phyloP scores from a whole-genome alignment of 129 eudicot genomes.

The Heracleum sosnowskyi region DNA sequence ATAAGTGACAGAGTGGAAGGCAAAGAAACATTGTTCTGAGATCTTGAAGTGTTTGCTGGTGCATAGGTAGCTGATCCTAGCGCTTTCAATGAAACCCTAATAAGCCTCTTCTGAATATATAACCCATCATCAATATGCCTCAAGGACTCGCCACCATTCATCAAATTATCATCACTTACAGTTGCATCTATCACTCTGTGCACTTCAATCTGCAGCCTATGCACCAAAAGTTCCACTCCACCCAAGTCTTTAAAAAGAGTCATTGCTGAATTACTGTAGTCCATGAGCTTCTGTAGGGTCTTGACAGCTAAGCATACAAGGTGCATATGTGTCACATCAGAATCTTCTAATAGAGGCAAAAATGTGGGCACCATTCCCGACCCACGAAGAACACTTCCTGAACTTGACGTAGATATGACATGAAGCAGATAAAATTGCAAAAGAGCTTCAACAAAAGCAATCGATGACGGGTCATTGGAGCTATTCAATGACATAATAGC shows the following conservation, averaged over 20 bases:
- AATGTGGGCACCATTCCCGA: constrained; percentile 98
- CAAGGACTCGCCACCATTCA: constrained; percentile 44
- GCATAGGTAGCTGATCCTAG: constrained; percentile 94
- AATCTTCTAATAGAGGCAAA: constrained; percentile 85
- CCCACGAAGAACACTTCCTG: constrained; percentile 83
- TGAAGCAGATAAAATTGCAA: constrained; percentile 88
- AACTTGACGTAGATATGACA: constrained; percentile 87
- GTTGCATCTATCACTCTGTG: constrained; percentile 56
- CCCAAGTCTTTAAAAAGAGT: constrained; percentile 93
- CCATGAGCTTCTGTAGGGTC: constrained; percentile 93
- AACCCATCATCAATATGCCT: constrained; percentile 38
- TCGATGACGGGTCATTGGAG: constrained; percentile 70
- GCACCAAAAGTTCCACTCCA: constrained; percentile 80
- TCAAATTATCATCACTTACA: constrained; percentile 35
- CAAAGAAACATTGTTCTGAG: constrained; percentile 68
- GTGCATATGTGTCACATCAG: constrained; percentile 71
- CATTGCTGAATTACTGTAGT: constrained; percentile 95
- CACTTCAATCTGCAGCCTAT: constrained; percentile 80
- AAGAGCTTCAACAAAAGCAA: constrained; percentile 92
- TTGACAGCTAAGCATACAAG: constrained; percentile 88
- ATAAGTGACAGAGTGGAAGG: constrained; percentile 60
- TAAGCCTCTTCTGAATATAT: constrained; percentile 61
- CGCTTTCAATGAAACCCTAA: constrained; percentile 82
- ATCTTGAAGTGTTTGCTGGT: constrained; percentile 62
- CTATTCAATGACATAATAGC: constrained; percentile 72